A percentile compares a stretch with the other conserved stretches of the same genome.
Conservation (phyloP, 2,329 filamentous ascomycete species). For the Apiospora pterosperma region DNA sequence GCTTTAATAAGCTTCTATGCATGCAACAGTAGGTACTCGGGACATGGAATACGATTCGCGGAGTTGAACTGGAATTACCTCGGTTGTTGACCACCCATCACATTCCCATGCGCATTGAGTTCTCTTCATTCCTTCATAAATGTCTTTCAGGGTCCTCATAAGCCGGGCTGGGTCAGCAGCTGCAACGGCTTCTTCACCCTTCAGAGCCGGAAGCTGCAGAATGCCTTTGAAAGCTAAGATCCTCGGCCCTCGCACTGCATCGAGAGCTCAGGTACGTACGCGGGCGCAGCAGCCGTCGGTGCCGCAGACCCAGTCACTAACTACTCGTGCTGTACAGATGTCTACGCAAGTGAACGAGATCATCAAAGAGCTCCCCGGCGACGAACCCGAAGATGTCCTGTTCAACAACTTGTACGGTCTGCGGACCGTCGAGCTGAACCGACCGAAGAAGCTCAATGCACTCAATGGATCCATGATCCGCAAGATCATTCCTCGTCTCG, state of each 20-base stretch:
- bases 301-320: neutral
- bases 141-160: constrained; percentile 55
- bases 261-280: constrained; percentile 47
- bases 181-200: constrained; percentile 35
- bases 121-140: constrained; percentile 37
- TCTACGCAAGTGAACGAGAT: constrained; percentile 15
- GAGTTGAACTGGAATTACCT: neutral
- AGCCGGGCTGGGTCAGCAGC: constrained; percentile 52
- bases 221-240: constrained; percentile 86
- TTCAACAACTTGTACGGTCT: constrained; percentile 88
- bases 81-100: neutral
- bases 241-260: constrained; percentile 53
- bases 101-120: constrained; percentile 30
- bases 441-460: constrained; percentile 86
- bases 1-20: neutral
- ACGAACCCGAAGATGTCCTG: constrained; percentile 86
- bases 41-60: neutral
- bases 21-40: neutral
- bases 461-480: constrained; percentile 92
- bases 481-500: constrained; percentile 85
- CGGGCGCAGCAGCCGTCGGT: neutral
- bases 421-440: constrained; percentile 89
- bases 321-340: constrained; percentile 23
- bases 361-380: constrained; percentile 57
- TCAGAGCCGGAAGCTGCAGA: constrained; percentile 37